Evolutionary conservation across 2,329 filamentous ascomycete species (phyloP).

Genomic region (Alternaria gansuensis): DNA sequence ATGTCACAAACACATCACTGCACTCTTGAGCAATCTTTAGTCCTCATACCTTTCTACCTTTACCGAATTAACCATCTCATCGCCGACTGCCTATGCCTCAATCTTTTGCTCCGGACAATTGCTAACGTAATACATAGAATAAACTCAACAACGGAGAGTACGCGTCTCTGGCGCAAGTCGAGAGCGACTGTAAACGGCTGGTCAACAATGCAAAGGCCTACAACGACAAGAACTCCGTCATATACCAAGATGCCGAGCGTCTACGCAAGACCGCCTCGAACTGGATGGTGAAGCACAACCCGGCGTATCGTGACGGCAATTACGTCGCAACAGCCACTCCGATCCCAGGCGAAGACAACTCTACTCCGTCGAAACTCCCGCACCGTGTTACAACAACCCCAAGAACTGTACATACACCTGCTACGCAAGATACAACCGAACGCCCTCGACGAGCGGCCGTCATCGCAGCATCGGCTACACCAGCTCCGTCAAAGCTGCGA

Average conservation of each 20-base stretch:
- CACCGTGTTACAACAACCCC: constrained; percentile 43
- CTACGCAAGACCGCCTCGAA: constrained; percentile 87
- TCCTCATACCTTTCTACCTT: background rate
- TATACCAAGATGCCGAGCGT: constrained; percentile 85
- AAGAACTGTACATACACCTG: constrained; percentile 26
- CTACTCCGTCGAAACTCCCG: constrained; percentile 42
- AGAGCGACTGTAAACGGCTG: constrained; percentile 88
- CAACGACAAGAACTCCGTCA: constrained; percentile 74
- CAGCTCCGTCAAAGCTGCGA: constrained; percentile 47
- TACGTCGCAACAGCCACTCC: constrained; percentile 80
- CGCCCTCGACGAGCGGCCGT: constrained; percentile 48
- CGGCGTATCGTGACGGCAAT: constrained; percentile 72
- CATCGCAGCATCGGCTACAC: constrained; percentile 37
- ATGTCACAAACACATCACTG: background rate
- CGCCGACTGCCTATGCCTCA: too few species aligned
- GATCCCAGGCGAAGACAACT: constrained; percentile 65
- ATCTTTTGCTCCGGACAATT: background rate
- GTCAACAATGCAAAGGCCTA: constrained; percentile 87
- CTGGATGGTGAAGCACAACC: constrained; percentile 86
- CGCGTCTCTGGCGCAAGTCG: constrained; percentile 73
- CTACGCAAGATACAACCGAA: constrained; percentile 40
- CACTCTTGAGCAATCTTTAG: background rate
- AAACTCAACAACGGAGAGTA: constrained; percentile 77
- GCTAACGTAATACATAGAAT: constrained; percentile 48
- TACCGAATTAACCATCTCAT: background rate